These are phyloP conservation scores for Helichrysum umbraculigerum DNA, from an alignment of 129 eudicot genomes.

Conservation along the genomic window DNA sequence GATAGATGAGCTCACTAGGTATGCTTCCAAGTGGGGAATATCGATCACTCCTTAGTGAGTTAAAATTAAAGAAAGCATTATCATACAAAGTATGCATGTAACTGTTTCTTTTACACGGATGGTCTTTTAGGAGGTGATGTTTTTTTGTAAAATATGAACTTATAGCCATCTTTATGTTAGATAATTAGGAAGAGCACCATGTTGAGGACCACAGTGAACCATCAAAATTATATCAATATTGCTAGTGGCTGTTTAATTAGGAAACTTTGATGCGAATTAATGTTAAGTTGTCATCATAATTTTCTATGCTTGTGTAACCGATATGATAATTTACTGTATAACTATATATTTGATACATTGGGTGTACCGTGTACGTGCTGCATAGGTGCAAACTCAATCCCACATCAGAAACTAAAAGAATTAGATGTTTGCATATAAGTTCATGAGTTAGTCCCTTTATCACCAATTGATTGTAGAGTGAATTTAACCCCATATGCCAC, in stretches of 20 bases:
- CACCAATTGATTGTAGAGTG: no score
- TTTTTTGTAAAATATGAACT: slow-evolving; percentile 2
- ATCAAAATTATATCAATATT: not conserved
- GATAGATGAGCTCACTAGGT: slow-evolving; percentile 33
- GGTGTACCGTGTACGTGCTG: no score
- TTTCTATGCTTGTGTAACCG: not conserved
- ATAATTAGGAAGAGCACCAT: slow-evolving; percentile 16
- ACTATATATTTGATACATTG: no score
- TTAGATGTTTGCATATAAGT: no score
- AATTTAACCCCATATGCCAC: no score
- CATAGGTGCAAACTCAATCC: no score
- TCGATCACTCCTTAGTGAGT: not conserved
- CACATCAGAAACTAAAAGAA: no score
- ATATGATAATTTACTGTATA: no score
- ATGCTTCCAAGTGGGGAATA: slow-evolving; percentile 38
- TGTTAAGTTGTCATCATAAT: not conserved
- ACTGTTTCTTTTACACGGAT: slow-evolving; percentile 14
- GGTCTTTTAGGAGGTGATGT: slow-evolving; percentile 19
- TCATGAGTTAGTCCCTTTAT: no score
- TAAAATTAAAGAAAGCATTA: not conserved
- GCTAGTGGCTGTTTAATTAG: not conserved
- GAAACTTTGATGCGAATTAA: not conserved
- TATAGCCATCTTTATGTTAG: not conserved
- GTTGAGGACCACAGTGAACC: slow-evolving; percentile 10
- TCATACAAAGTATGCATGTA: not conserved